Base-by-base conservation (phyloP, 148 eudicot species). In the Diospyros kaki region DNA sequence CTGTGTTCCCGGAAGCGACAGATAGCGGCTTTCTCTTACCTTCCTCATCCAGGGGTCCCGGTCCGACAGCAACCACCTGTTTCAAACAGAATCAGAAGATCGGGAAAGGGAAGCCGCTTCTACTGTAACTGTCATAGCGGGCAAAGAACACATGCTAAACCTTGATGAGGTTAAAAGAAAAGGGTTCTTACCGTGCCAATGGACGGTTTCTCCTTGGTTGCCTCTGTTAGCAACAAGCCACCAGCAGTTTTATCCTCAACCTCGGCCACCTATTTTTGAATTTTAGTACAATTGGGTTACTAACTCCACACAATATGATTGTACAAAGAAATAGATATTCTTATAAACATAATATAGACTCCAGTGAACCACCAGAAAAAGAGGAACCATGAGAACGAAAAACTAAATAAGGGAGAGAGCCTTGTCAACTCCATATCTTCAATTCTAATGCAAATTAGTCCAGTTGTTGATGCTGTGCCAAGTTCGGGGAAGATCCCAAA, bases 151-250 rank as follows among this genome's bases (percentile, higher is more conserved):
- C 38, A 38, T 28, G 28, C 28, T 28, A 28, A 28, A 28, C 28
- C 28, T 28, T 28, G 28, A n/a, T 52, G 2, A 39, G 39, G 14
- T 38, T 53, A 69, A 65, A 6, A 42, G 48, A 48, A 10, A 9
- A 9, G 40, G 61, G 9, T 41, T 62, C 77, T 89, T 86, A 93
- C 98, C n/a, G 89, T 89, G 81, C 98, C 98, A 72, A 86, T 77
- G 63, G 96, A 91, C 53, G 98, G 98, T 83, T 89, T 93, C 79
- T 93, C 96, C 86, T 91, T 93, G 53, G 84, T 64, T 67, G 96
- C 89, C 72, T 89, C 90, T 0, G 98, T 89, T 66, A 93, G 80
- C 63, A 91, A 79, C 81, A 93, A 75, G 46, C 98, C 98, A 56
- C 96, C 96, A 28, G 96, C 90, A 15, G 98, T 93, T 76, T 81